Evolutionary conservation across 257 asterid genomes (phyloP).

Genomic region (Echium plantagineum): DNA sequence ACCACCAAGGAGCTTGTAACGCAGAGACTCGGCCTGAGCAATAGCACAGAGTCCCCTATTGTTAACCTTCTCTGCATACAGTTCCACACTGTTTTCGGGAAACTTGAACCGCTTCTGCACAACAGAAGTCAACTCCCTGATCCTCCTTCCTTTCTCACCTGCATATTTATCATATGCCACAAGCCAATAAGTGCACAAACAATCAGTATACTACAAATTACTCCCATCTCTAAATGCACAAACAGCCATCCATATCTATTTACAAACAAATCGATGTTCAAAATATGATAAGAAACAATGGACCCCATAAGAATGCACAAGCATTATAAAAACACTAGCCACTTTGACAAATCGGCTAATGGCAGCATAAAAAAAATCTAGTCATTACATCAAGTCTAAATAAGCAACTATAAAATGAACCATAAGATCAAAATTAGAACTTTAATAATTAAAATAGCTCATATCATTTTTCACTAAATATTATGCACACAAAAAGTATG

Average conservation of each 20-base stretch:
- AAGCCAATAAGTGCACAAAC: too few relatives aligned
- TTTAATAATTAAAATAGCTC: too few relatives aligned
- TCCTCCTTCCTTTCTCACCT: constrained; percentile 51
- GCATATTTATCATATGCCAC: constrained; percentile 1
- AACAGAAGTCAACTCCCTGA: constrained; percentile 39
- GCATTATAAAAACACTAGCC: too few relatives aligned
- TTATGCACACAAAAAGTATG: too few relatives aligned
- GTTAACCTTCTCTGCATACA: constrained; percentile 47
- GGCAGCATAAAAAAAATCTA: too few relatives aligned
- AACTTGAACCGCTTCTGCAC: constrained; percentile 46
- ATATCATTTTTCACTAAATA: too few relatives aligned
- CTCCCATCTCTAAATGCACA: neutral
- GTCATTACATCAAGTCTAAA: too few relatives aligned
- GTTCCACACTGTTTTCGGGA: constrained; percentile 39
- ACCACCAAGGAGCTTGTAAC: constrained; percentile 56
- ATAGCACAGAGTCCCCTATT: constrained; percentile 51
- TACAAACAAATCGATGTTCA: neutral
- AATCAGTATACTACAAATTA: neutral
- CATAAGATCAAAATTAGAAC: too few relatives aligned
- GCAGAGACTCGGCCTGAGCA: constrained; percentile 54
- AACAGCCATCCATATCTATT: neutral
- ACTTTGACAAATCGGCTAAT: too few relatives aligned
- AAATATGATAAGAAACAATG: too few relatives aligned
- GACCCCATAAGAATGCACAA: neutral
- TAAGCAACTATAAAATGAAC: too few relatives aligned